These are phyloP conservation scores for Diaporthe ilicicola DNA, from an alignment of 2,329 filamentous ascomycete genomes.

Conservation along the genomic window DNA sequence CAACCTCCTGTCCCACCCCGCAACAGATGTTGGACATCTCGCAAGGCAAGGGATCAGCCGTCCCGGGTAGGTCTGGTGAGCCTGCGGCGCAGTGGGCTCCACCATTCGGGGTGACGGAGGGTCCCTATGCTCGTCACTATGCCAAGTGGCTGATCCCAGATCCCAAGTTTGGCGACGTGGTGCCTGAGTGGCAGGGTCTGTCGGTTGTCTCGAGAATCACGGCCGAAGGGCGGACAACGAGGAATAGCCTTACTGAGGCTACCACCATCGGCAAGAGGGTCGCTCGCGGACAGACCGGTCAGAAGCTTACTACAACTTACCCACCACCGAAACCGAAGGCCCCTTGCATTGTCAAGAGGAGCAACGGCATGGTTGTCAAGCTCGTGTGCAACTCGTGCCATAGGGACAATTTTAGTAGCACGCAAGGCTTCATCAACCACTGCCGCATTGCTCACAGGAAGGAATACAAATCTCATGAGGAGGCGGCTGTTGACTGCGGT, in stretches of 20 bases:
- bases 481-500: conserved; percentile 88
- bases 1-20: conserved; percentile 73
- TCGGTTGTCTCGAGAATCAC: conserved; percentile 54
- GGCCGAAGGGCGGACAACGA: conserved; percentile 78
- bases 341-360: conserved; percentile 84
- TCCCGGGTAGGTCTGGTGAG: conserved; percentile 69
- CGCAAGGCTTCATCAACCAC: conserved; percentile 99
- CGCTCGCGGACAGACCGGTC: conserved; percentile 58
- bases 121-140: conserved; percentile 94
- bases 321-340: conserved; percentile 80
- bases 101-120: conserved; percentile 89
- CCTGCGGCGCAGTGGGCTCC: conserved; percentile 79
- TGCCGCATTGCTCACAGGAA: conserved; percentile 94
- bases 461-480: conserved; percentile 95
- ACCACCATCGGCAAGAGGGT: conserved; percentile 58
- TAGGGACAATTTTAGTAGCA: conserved; percentile 92
- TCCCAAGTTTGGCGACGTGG: conserved; percentile 79
- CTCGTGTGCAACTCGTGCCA: conserved; percentile 90
- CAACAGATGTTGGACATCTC: conserved; percentile 75
- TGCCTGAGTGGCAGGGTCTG: conserved; percentile 55
- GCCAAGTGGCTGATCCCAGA: conserved; percentile 95
- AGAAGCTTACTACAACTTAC: conserved; percentile 76
- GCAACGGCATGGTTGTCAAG: conserved; percentile 87
- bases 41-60: conserved; percentile 76
- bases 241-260: conserved; percentile 73